These are phyloP conservation scores for Penicillium sp. DNA, from an alignment of 2,329 filamentous ascomycete genomes.

Conservation along the genomic window DNA sequence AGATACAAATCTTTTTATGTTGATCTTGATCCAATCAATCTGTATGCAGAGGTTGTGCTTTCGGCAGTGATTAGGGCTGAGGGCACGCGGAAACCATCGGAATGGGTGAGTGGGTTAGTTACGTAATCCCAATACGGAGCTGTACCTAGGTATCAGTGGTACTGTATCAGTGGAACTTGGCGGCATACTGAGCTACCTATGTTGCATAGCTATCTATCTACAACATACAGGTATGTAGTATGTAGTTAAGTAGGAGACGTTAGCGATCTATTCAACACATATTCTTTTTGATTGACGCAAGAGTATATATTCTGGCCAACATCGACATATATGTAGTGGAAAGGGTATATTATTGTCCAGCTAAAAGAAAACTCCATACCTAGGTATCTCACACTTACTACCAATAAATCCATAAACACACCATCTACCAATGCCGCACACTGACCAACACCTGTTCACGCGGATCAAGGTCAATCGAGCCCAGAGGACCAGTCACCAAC, in stretches of 20 bases:
- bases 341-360: constrained; percentile 3
- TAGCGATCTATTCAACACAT: too few species aligned
- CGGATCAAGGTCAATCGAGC: constrained; percentile 31
- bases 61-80: constrained; percentile 28
- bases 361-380: background rate
- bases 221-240: too few species aligned
- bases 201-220: too few species aligned
- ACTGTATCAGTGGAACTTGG: background rate
- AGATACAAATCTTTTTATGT: too few species aligned
- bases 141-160: constrained; percentile 4
- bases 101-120: constrained; percentile 17
- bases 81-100: constrained; percentile 28
- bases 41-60: background rate
- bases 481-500: constrained; percentile 54
- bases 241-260: too few species aligned
- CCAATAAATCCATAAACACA: background rate
- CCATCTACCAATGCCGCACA: constrained; percentile 65
- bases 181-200: too few species aligned
- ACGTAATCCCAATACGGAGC: constrained; percentile 26
- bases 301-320: background rate
- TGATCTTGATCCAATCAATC: background rate
- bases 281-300: too few species aligned
- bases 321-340: background rate
- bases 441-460: constrained; percentile 54
- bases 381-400: background rate